Evolutionary conservation across 768 basidiomycete species (phyloP).

Genomic region (Pleurotus tuoliensis): DNA sequence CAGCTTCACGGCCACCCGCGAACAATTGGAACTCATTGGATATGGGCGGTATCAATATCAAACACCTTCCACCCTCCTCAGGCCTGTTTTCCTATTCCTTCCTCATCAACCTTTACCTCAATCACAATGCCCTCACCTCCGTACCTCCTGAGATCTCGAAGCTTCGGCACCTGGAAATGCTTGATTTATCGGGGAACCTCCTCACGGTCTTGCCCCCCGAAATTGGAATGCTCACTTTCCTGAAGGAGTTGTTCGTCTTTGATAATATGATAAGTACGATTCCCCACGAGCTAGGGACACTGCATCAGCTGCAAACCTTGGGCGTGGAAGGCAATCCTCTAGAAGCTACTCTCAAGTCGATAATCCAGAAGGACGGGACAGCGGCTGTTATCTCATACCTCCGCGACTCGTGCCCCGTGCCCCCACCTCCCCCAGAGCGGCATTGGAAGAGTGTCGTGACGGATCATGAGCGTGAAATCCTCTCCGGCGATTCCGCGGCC

Average conservation of each 20-base stretch:
- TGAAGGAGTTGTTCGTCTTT: constrained; percentile 93
- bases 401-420: constrained; percentile 89
- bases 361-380: constrained; percentile 96
- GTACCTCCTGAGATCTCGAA: constrained; percentile 82
- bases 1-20: constrained; percentile 59
- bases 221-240: constrained; percentile 82
- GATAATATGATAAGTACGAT: constrained; percentile 90
- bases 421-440: constrained; percentile 76
- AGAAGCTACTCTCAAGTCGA: constrained; percentile 66
- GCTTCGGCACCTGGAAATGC: constrained; percentile 79
- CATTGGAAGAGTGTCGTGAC: constrained; percentile 65
- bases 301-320: constrained; percentile 89
- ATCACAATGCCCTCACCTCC: constrained; percentile 81
- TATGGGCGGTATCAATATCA: constrained; percentile 93
- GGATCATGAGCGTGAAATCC: constrained; percentile 53
- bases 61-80: constrained; percentile 77
- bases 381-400: constrained; percentile 81
- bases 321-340: constrained; percentile 98
- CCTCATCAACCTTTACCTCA: constrained; percentile 92
- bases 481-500: constrained; percentile 56
- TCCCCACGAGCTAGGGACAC: constrained; percentile 82
- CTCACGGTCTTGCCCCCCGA: constrained; percentile 77
- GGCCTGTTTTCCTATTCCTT: constrained; percentile 86
- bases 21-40: constrained; percentile 90
- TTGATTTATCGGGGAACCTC: constrained; percentile 90